phyloP scores from a whole-genome alignment of 495 filamentous ascomycete species.

The Hyphodiscus hymeniophilus region DNA sequence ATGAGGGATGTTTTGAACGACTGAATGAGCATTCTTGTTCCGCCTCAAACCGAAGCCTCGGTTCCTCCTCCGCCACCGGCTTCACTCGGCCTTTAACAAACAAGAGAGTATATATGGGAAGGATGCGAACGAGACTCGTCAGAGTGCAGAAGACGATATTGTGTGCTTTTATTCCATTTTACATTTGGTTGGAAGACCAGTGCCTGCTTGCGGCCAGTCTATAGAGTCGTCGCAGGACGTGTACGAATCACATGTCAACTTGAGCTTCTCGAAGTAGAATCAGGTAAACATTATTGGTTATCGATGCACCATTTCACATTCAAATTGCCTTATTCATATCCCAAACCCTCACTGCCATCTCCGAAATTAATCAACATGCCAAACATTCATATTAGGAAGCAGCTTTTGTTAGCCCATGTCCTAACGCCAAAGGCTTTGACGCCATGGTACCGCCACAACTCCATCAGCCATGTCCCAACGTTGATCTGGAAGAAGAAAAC shows the following conservation, averaged over 20 bases:
- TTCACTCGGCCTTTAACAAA: too few species aligned
- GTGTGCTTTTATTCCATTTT: too few species aligned
- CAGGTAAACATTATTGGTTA: too few species aligned
- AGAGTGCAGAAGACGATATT: too few species aligned
- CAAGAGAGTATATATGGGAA: too few species aligned
- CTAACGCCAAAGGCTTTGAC: conserved; percentile 9
- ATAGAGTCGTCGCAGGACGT: too few species aligned
- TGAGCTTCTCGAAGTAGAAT: too few species aligned
- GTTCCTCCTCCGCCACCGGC: not conserved
- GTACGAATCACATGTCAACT: not conserved
- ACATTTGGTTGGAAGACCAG: too few species aligned
- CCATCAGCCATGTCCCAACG: conserved; percentile 9
- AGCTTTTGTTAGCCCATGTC: conserved; percentile 2
- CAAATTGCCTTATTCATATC: not conserved
- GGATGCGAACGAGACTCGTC: too few species aligned
- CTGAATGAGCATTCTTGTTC: too few species aligned
- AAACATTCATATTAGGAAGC: not conserved
- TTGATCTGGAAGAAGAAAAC: not conserved
- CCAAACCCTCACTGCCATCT: not conserved
- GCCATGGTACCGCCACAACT: conserved; percentile 7
- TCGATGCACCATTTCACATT: not conserved
- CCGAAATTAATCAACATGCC: not conserved
- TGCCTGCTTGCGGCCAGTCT: too few species aligned
- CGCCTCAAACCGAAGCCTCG: conserved; percentile 2
- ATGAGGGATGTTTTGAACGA: conserved; percentile 1